A percentile compares a stretch with the other conserved stretches of the same genome.
These are phyloP conservation scores for Cubamyces sp. DNA, from an alignment of 768 basidiomycete genomes.

Conservation along the genomic window DNA sequence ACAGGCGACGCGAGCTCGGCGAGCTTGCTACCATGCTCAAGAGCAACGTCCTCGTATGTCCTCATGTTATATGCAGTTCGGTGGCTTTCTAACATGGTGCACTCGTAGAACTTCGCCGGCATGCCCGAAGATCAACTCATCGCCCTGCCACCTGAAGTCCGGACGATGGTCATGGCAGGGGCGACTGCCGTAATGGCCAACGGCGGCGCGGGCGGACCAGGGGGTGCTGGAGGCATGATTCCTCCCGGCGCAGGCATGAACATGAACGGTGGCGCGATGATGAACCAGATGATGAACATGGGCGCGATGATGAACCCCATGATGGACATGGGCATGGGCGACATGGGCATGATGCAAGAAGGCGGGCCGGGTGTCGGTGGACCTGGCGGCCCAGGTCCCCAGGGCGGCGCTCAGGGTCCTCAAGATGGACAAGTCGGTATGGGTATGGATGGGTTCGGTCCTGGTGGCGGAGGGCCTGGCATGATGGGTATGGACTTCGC, in stretches of 20 bases:
- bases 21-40: constrained; percentile 82
- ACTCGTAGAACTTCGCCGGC: constrained; percentile 70
- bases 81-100: constrained; percentile 18
- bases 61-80: neutral
- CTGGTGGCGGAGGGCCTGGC: constrained; percentile 45
- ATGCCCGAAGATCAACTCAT: constrained; percentile 83
- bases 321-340: constrained; percentile 81
- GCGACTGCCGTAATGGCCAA: constrained; percentile 78
- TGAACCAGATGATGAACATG: constrained; percentile 40
- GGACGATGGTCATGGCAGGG: constrained; percentile 87
- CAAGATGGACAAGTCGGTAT: constrained; percentile 39
- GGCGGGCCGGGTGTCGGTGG: constrained; percentile 26
- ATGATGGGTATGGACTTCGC: constrained; percentile 77
- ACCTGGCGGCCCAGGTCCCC: constrained; percentile 25
- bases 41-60: constrained; percentile 77
- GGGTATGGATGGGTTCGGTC: constrained; percentile 43
- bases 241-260: constrained; percentile 34
- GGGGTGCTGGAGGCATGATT: constrained; percentile 37
- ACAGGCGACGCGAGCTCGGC: constrained; percentile 78
- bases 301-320: constrained; percentile 58
- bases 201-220: constrained; percentile 49
- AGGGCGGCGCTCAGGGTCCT: constrained; percentile 27
- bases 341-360: constrained; percentile 48
- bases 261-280: constrained; percentile 42
- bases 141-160: constrained; percentile 78